phyloP scores from a whole-genome alignment of 2,329 filamentous ascomycete genomes.

The Alternaria ethzedia region DNA sequence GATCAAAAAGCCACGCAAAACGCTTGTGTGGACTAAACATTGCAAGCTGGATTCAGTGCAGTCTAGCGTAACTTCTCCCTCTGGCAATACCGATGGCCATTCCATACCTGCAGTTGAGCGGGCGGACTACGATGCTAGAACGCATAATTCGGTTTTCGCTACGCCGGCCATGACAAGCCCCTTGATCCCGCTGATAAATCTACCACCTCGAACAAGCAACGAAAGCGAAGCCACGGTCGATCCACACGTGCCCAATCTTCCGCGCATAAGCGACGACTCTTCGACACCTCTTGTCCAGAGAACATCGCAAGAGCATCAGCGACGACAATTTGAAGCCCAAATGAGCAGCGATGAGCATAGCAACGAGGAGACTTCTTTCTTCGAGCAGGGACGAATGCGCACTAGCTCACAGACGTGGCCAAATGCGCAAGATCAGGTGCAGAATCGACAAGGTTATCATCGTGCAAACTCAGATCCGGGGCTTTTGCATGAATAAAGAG shows the following conservation, averaged over 20 bases:
- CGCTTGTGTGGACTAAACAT: no score
- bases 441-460: not conserved
- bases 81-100: no score
- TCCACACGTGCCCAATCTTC: not conserved
- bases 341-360: not conserved
- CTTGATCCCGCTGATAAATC: no score
- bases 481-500: not conserved
- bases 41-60: no score
- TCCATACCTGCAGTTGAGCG: no score
- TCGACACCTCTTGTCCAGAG: not conserved
- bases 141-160: not conserved
- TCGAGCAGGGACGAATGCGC: not conserved
- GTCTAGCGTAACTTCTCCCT: no score
- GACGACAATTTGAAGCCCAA: not conserved
- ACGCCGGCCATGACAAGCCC: not conserved
- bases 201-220: not conserved
- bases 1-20: conserved; percentile 26
- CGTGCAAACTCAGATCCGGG: not conserved
- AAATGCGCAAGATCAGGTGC: not conserved
- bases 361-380: not conserved
- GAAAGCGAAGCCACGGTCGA: not conserved
- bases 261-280: not conserved
- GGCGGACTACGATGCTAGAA: no score
- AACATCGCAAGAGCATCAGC: not conserved
- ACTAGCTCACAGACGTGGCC: not conserved